phyloP scores from a whole-genome alignment of 345 rosid species.

The Diplotaxis tenuifolia region DNA sequence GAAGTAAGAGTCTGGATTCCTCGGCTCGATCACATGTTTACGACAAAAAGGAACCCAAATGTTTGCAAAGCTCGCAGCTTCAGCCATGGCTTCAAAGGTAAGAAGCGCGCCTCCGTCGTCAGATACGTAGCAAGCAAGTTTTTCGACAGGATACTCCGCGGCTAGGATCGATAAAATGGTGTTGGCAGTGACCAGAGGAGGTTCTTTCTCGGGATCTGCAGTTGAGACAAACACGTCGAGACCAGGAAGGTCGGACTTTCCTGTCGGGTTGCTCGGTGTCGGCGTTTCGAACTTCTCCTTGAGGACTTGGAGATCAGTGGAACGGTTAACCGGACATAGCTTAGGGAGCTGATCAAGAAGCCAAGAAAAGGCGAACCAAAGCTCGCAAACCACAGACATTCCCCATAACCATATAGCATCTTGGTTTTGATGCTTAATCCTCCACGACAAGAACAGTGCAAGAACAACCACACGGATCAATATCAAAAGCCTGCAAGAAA shows the following conservation, averaged over 20 bases:
- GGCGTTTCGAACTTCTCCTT: conserved; percentile 96
- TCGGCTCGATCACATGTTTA: conserved; percentile 86
- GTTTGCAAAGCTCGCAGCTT: conserved; percentile 98
- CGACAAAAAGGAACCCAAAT: conserved; percentile 97
- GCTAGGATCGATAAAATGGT: conserved; percentile 96
- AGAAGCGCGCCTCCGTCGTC: conserved; percentile 99
- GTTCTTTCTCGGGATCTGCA: conserved; percentile 99
- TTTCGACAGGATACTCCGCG: conserved; percentile 89
- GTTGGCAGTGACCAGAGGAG: conserved; percentile 96
- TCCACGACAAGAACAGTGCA: conserved; percentile 78
- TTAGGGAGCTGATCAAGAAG: conserved; percentile 97
- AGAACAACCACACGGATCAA: conserved; percentile 67
- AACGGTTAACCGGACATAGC: conserved; percentile 82
- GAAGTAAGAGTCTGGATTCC: conserved; percentile 95
- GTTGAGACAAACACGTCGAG: conserved; percentile 90
- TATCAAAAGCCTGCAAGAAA: conserved; percentile 73
- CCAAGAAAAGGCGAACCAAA: conserved; percentile 98
- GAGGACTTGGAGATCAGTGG: conserved; percentile 86
- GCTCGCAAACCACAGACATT: conserved; percentile 94
- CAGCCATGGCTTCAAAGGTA: conserved; percentile 99
- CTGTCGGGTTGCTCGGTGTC: conserved; percentile 63
- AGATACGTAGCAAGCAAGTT: conserved; percentile 96
- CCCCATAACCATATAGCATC: conserved; percentile 98
- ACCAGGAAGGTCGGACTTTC: conserved; percentile 97
- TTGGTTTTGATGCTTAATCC: conserved; percentile 54